Percentiles rank a stretch among this genome's conserved stretches.
phyloP scores from a whole-genome alignment of 129 eudicot genomes.

The Erigeron canadensis region DNA sequence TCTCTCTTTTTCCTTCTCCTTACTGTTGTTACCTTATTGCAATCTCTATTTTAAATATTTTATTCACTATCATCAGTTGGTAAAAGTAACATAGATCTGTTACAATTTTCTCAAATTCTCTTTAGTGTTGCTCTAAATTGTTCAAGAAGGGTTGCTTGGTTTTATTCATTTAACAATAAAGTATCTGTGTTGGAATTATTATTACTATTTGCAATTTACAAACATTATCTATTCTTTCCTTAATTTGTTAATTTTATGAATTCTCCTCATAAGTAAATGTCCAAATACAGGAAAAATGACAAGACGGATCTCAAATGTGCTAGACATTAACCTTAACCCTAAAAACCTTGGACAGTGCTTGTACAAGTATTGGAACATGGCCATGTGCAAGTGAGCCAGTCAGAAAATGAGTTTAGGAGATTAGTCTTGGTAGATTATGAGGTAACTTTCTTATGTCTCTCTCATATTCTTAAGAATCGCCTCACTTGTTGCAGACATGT shows the following conservation, averaged over 20 bases:
- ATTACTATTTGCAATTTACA: background rate
- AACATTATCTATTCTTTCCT: too few relatives aligned
- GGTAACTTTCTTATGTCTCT: background rate
- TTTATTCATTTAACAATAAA: too few relatives aligned
- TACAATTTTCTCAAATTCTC: too few relatives aligned
- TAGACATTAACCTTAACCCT: background rate
- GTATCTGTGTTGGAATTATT: too few relatives aligned
- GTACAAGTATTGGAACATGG: background rate
- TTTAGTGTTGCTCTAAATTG: too few relatives aligned
- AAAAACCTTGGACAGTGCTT: background rate
- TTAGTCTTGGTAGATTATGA: background rate
- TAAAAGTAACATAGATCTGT: too few relatives aligned
- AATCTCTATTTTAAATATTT: too few relatives aligned
- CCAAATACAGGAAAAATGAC: background rate
- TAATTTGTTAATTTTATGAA: background rate
- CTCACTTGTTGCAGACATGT: background rate
- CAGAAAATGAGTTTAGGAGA: background rate
- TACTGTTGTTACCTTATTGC: too few relatives aligned
- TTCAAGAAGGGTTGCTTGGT: too few relatives aligned
- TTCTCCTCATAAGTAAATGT: background rate
- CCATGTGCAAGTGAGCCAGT: background rate
- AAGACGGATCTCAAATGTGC: background rate
- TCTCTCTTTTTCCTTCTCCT: too few relatives aligned
- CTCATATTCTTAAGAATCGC: background rate
- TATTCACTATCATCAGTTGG: too few relatives aligned